Evolutionary conservation across 2,329 filamentous ascomycete species (phyloP), one percentile per base, ranked within the genome.

Genomic region (Pseudopithomyces maydicus): DNA sequence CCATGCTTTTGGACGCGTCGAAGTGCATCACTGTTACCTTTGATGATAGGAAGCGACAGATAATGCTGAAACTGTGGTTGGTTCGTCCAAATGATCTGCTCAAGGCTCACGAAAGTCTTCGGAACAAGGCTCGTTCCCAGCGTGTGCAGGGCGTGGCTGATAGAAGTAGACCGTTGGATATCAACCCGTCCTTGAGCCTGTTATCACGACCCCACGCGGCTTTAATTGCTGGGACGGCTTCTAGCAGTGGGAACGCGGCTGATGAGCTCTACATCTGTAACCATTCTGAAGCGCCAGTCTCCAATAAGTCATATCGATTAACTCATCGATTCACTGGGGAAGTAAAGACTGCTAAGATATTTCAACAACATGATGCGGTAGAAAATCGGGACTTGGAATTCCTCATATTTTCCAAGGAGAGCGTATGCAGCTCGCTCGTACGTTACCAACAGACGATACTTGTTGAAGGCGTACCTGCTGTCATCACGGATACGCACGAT

Each of bases 401-500:
- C 14, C 29, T 54, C 3, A 58, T 56, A 23, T 55, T 67, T 2
- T 43, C 38, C 29, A 62, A 66, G 49, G 17, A 33, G 11, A 44
- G 57, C 10, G 42, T 52, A 1, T 55, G 59, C 35, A 32, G 38
- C 29, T 62, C 62, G 7, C 55, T 65, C 6, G 63, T 66, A 14
- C 57, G 55, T 2, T 67, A 65, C 19, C 36, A 57, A 10, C 41
- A 54, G 20, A 36, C 53, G 6, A 20, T 41, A 2, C 52, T 57
- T 2, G 46, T 66, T 6, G 39, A 49, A 1, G 47, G 41, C 17
- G 59, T 66, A 2, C 62, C 60, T 2, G 55, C 59, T 11, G 42
- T 61, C n/a, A 62, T 65, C 12, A 68, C 63, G 5, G 47, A 49
- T 32, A 59, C 52, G 2, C 57, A 65, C 39, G 52, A 64, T 22